Conservation (phyloP, 2,329 filamentous ascomycete species). For the Sclerotinia spermophila region DNA sequence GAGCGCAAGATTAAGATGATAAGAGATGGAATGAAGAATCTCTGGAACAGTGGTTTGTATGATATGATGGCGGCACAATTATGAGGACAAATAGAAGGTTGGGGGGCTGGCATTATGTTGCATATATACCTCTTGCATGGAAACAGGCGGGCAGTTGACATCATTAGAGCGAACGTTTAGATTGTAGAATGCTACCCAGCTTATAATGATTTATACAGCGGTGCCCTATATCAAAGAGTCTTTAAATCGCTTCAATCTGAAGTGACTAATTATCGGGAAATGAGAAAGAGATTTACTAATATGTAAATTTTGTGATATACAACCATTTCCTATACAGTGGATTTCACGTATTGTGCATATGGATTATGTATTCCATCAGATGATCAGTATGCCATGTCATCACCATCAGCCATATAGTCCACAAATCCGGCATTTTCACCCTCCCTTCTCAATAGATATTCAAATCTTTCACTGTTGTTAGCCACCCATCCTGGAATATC, state of each 20-base stretch:
- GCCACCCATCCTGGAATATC: constrained; percentile 43
- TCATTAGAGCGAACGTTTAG: constrained; percentile 5
- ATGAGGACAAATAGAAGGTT: background rate
- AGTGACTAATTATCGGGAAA: background rate
- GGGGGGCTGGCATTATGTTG: background rate
- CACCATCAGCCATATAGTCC: constrained; percentile 18
- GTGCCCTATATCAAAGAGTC: background rate
- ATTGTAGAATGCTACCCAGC: constrained; percentile 13
- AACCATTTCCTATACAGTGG: background rate
- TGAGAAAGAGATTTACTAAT: background rate
- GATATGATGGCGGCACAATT: background rate
- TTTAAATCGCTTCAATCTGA: background rate
- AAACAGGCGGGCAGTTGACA: background rate
- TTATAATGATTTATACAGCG: background rate
- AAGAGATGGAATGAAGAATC: background rate
- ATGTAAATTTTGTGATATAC: background rate
- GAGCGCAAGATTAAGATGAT: background rate
- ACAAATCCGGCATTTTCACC: constrained; percentile 26
- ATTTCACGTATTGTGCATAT: background rate
- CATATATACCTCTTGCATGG: constrained; percentile 2
- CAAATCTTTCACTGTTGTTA: constrained; percentile 23
- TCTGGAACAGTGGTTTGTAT: background rate
- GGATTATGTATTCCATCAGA: background rate
- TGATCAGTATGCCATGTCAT: background rate
- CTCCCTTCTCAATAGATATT: constrained; percentile 29